Evolutionary conservation across 495 filamentous ascomycete species (phyloP), one percentile per base, ranked within the genome.

Genomic region (Lasiosphaeria ovina): DNA sequence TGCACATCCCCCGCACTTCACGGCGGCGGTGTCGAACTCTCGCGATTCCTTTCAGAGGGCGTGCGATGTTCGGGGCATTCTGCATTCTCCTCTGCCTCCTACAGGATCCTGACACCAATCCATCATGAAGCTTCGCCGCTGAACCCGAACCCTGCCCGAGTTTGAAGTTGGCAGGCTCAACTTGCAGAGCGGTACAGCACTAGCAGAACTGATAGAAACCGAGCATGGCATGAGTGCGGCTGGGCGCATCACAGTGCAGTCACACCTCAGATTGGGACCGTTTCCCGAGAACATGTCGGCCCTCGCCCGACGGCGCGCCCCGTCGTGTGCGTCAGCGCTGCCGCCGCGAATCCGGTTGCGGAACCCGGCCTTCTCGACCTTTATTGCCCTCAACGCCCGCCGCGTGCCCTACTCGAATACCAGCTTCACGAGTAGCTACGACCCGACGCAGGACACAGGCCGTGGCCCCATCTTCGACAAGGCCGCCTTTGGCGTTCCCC

Each of bases 401-500:
- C 72, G 77, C 9, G 58, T 70, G 3, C 59, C 72, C 47, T 69
- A 74, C 62, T 76, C 77, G 67, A 73, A 73, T 58, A 76, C 76
- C 0, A 76, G 77, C 44, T 97, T 85, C 70, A 89, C 88, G 4
- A 82, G 83, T 32, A 85, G 79, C 72, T 96, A 96, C 80, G 91
- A 95, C 65, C 80, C 91, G 10, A 81, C 79, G 24, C 73, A 82
- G 31, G 79, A 80, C 34, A 63, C 71, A 51, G 75, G 73, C 10
- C 76, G 77, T 14, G 79, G 79, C 6, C 79, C 79, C 35, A 81
- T 81, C 71, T 81, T 81, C 60, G 65, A 69, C 44, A 72, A 72
- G 55, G 36, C 65, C 51, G 72, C 66, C 36, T 74, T 86, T 65
- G 89, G 89, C 55, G 86, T 85, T 9, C 85, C 88, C 24, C 82